Percentiles rank a stretch among this genome's conserved stretches.
Conservation (phyloP, 345 rosid genomes). For the Jatropha curcas region DNA sequence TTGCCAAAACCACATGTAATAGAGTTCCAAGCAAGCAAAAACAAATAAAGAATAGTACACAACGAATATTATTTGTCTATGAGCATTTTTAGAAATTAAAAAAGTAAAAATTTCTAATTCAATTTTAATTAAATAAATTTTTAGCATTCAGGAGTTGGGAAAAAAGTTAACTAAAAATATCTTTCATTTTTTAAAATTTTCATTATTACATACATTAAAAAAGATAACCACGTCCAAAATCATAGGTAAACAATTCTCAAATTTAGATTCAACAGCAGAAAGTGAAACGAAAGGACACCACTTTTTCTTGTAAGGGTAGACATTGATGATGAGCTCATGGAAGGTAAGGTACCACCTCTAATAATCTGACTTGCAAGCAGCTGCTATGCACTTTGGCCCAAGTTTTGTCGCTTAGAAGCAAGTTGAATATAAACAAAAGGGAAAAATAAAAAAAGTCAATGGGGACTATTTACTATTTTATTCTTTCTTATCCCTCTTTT, state of each 20-base stretch:
- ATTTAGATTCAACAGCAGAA: not conserved
- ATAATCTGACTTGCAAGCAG: constrained; percentile 16
- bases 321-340: too few species aligned
- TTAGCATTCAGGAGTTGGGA: too few species aligned
- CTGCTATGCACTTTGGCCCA: constrained; percentile 19
- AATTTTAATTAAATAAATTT: too few species aligned
- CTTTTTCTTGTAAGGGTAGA: not conserved
- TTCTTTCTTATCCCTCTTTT: constrained; percentile 16
- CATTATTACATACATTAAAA: too few species aligned
- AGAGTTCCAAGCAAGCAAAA: too few species aligned
- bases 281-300: not conserved
- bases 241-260: not conserved
- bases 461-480: constrained; percentile 9
- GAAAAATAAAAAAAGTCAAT: constrained; percentile 9
- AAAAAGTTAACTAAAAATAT: too few species aligned
- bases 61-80: too few species aligned
- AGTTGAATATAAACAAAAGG: constrained; percentile 14
- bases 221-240: too few species aligned
- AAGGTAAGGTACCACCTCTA: too few species aligned
- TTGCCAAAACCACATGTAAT: not conserved
- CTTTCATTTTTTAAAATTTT: too few species aligned
- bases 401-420: constrained; percentile 10
- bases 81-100: too few species aligned
- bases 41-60: not conserved
- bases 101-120: too few species aligned